Evolutionary conservation across 306 rosid genomes (phyloP), one percentile per base, ranked within the genome.

Genomic region (Rosa multiflora): DNA sequence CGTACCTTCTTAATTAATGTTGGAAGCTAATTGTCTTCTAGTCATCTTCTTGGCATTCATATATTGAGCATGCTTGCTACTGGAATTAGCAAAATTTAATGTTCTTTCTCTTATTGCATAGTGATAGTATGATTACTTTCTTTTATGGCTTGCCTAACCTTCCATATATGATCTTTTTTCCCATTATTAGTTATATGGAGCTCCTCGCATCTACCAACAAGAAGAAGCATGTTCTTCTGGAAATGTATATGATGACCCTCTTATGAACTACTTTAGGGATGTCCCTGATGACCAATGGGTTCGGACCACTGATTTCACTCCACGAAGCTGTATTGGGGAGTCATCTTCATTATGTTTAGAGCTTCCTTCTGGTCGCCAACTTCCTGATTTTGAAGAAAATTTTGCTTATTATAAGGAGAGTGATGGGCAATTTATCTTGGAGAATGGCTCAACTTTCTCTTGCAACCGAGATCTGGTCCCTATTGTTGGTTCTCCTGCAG

Each of bases 271-370:
- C 71, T 83, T 0, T 49, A 55, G 4, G 79, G 87, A 90, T 21
- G 11, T 6, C n/a, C 82, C 77, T 47, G 91, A 90, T 78, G 96
- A 88, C 3, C 87, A 89, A 13, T 94, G 97, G 96, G 76, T 88
- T 58, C 83, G 97, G 58, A 72, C 94, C 62, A 79, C 67, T 74
- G 98, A 94, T 89, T 92, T 94, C 83, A 89, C 98, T 79, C 86
- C 84, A 23, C 51, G 21, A 15, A 49, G 77, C 37, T 46, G 79
- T 66, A 88, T 94, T 73, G 97, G 96, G 44, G 93, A 94, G 85
- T 94, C 97, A 55, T 86, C 91, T 29, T 78, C 88, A 72, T 7
- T 94, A 58, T 90, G 91, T 78, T 75, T 94, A 71, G 92, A 86
- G 88, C 83, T 94, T 82, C 89, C 94, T n/a, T 17, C 20, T 78